phyloP scores from a whole-genome alignment of 805 yeast species.

The Lipomyces mesembrius region DNA sequence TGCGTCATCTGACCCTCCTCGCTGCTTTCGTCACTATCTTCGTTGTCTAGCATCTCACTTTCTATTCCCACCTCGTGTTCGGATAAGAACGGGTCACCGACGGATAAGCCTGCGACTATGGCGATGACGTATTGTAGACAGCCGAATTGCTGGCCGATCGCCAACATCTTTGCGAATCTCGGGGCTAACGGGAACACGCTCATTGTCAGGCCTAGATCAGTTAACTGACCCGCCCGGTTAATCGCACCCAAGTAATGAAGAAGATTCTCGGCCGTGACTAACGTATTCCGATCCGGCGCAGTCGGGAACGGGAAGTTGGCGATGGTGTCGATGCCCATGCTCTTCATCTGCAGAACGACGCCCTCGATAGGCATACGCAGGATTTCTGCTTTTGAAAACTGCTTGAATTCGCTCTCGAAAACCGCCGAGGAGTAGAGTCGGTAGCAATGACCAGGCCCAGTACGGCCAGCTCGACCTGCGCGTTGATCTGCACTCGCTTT shows the following conservation, averaged over 20 bases:
- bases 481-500: slow-evolving; percentile 96
- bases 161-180: slow-evolving; percentile 84
- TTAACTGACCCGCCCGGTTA: slow-evolving; percentile 58
- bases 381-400: slow-evolving; percentile 87
- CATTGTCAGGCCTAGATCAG: slow-evolving; percentile 84
- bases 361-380: slow-evolving; percentile 95
- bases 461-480: slow-evolving; percentile 96
- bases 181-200: slow-evolving; percentile 92
- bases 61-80: slow-evolving; percentile 74
- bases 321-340: slow-evolving; percentile 93
- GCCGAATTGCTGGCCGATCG: slow-evolving; percentile 82
- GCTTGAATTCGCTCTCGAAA: slow-evolving; percentile 80
- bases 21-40: slow-evolving; percentile 45
- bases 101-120: slow-evolving; percentile 87
- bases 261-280: slow-evolving; percentile 68
- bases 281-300: slow-evolving; percentile 70
- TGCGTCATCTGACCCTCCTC: slow-evolving; percentile 39
- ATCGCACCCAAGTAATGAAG: slow-evolving; percentile 81
- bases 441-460: slow-evolving; percentile 98
- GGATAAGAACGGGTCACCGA: slow-evolving; percentile 85
- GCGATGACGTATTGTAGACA: slow-evolving; percentile 91
- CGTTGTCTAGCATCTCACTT: slow-evolving; percentile 36
- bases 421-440: slow-evolving; percentile 92
- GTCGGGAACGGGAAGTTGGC: slow-evolving; percentile 96
- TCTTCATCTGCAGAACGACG: slow-evolving; percentile 92